Evolutionary conservation across 73 alveolate genomes (phyloP).

Genomic region (Paramecium octaurelia): DNA sequence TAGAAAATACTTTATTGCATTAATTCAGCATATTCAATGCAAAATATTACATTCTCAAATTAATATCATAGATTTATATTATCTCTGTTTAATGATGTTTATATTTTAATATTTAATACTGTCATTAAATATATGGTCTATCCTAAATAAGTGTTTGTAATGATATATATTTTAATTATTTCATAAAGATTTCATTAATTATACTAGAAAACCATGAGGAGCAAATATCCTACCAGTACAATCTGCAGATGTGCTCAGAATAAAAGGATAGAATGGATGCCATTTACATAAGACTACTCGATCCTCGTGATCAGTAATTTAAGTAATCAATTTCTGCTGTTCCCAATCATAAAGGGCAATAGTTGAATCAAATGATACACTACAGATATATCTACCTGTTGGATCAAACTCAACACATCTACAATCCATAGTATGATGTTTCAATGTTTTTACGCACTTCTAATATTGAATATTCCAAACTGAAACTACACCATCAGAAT

Average conservation of each 20-base stretch:
- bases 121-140: too few relatives aligned
- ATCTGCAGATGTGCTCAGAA: constrained; percentile 87
- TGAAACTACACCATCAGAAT: constrained; percentile 65
- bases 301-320: constrained; percentile 60
- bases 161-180: neutral
- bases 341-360: constrained; percentile 50
- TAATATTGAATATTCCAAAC: constrained; percentile 66
- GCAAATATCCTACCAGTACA: constrained; percentile 77
- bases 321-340: constrained; percentile 44
- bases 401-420: constrained; percentile 76
- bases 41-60: too few relatives aligned
- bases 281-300: constrained; percentile 71
- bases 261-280: constrained; percentile 87
- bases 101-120: too few relatives aligned
- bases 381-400: constrained; percentile 57
- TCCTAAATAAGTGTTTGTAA: neutral
- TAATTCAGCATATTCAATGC: too few relatives aligned
- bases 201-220: constrained; percentile 48
- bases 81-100: too few relatives aligned
- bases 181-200: constrained; percentile 45
- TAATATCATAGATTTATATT: too few relatives aligned
- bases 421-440: constrained; percentile 65
- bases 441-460: constrained; percentile 28
- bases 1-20: too few relatives aligned
- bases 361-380: constrained; percentile 65